A percentile compares a stretch with the other conserved stretches of the same genome.
phyloP scores from a whole-genome alignment of 768 basidiomycete species.

The Tubosaeta sp. region DNA sequence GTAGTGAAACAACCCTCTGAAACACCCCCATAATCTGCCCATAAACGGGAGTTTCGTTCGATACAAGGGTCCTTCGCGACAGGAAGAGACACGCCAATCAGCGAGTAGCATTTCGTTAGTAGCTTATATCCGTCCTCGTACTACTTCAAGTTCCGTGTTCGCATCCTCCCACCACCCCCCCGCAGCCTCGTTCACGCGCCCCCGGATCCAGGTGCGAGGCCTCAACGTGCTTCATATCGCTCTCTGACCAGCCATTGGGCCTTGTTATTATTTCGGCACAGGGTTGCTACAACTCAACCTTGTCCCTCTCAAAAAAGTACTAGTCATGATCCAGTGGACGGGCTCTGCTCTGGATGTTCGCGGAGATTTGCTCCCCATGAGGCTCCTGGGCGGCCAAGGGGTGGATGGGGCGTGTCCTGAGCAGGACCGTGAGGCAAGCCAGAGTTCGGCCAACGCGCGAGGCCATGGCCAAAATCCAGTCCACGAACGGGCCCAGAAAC shows the following conservation, averaged over 20 bases:
- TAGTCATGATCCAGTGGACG: not conserved
- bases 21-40: slow-evolving; percentile 1
- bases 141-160: slow-evolving; percentile 16
- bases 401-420: slow-evolving; percentile 22
- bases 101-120: slow-evolving; percentile 5
- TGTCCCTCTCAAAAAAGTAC: not conserved
- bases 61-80: slow-evolving; percentile 8
- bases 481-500: slow-evolving; percentile 1
- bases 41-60: slow-evolving; percentile 3
- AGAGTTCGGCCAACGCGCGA: slow-evolving; percentile 10
- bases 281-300: not conserved
- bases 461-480: not conserved
- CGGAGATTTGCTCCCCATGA: slow-evolving; percentile 26
- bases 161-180: not conserved
- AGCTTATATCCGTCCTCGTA: slow-evolving; percentile 21
- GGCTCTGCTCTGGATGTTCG: slow-evolving; percentile 3
- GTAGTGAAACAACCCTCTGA: not conserved
- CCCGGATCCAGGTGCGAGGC: not conserved
- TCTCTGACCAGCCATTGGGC: not conserved
- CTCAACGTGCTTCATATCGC: not conserved
- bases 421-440: slow-evolving; percentile 13
- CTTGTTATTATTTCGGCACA: slow-evolving; percentile 3
- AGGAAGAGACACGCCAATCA: slow-evolving; percentile 10
- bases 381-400: slow-evolving; percentile 21
- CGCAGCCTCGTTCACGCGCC: not conserved